Base-by-base conservation (phyloP, 176 grass and related monocot species). In the Bothriochloa decipiens region DNA sequence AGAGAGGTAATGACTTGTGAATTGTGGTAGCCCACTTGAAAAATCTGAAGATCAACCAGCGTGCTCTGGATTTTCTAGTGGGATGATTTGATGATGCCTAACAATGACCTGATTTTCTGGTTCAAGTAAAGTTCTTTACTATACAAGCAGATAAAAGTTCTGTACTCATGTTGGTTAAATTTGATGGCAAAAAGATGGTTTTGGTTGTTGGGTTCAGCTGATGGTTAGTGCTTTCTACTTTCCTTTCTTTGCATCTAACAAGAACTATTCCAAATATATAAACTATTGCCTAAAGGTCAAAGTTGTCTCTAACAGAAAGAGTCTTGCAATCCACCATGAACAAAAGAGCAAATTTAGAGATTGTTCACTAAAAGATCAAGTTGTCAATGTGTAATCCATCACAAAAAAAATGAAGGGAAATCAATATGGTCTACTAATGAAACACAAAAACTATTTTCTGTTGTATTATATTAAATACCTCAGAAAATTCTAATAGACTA, bases 201-300 rank as follows among this genome's bases (percentile, higher is more conserved):
- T 69, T 39, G 20, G 66, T 15, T 26, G 12, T 15, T 0, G 49
- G 28, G 65, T 70, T 70, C 66, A 70, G 65, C 22, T 65, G 57
- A 13, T 3, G 0, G 7, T 43, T 70, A 13, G 53, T 17, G 32
- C 18, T 26, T 46, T 29, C 23, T 27, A 47, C 5, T 73, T 16
- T 26, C 52, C 11, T 69, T 81, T 8, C 29, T 25, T 10, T 3
- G 8, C 22, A 82, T 55, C 45, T 27, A 4, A 36, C 2, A 32
- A 57, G 3, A 41, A 27, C 47, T 40, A 22, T 40, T 69, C 20
- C 22, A 49, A 49, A 65, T 27, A 22, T 64, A 50, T 42, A n/a
- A 5, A 50, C 49, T 80, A 3, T 80, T 68, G 20, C 20, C 11
- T 68, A 47, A 41, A 35, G 17, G 28, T 81, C 62, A 79, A 78